Evolutionary conservation across 331 rosid genomes (phyloP), one percentile per base, ranked within the genome.

Genomic region (Erythrophleum ivorense): DNA sequence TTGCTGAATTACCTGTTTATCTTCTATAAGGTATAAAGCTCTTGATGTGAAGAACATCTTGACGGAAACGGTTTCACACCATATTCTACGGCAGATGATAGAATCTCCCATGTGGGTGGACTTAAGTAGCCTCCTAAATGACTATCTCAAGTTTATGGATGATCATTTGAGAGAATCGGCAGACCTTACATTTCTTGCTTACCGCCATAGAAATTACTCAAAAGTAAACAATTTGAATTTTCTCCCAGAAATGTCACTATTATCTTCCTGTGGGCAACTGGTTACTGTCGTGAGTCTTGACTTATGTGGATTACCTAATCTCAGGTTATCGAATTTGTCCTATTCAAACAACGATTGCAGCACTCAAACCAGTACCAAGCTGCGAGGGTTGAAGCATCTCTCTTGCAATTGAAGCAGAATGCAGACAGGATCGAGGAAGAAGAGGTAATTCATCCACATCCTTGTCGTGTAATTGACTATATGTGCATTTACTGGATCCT

Each of bases 141-240:
- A 92, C 82, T 94, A 94, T 78, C 86, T 91, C 77, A 94, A 87
- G 92, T 92, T 94, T 83, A 94, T 94, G 98, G 97, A 92, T 86
- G 98, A 94, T 58, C 91, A 92, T 88, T 90, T 92, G 41, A 89
- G 95, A 87, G 98, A 94, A 86, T 94, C 97, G 83, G 98, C 98
- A 9, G 97, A 94, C 84, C 88, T 90, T 73, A 90, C 98, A 67
- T 92, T 91, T 89, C 91, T 91, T 85, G 97, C 98, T 14, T 94
- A 94, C 88, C 97, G 91, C 69, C 95, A 94, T 82, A 90, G 93
- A 82, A 94, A 89, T 81, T 94, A 94, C 89, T 92, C 97, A 55
- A 91, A 94, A 88, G 97, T 92, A 88, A 33, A n/a, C n/a, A n/a
- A n/a, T n/a, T n/a, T n/a, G n/a, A n/a, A n/a, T n/a, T n/a, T n/a